These are phyloP conservation scores for Trichoderma simmonsii DNA, from an alignment of 2,329 filamentous ascomycete species.

Conservation along the genomic window DNA sequence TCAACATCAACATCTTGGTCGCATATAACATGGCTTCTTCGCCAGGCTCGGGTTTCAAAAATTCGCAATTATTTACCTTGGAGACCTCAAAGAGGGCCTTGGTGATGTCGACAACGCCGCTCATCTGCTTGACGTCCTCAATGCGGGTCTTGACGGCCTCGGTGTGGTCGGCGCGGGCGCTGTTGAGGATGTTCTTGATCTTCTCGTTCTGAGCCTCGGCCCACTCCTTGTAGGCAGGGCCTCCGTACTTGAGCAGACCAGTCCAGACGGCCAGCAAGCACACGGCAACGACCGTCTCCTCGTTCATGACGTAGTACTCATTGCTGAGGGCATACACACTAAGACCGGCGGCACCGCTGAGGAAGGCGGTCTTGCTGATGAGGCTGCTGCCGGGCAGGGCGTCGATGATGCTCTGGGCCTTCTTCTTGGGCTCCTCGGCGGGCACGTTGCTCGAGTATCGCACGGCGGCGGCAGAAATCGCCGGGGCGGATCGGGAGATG, in stretches of 20 bases:
- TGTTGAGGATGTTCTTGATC: conserved; percentile 93
- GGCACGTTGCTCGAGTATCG: conserved; percentile 76
- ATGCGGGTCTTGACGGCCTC: conserved; percentile 93
- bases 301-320: conserved; percentile 99
- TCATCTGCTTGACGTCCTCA: conserved; percentile 89
- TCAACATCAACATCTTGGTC: not conserved
- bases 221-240: conserved; percentile 90
- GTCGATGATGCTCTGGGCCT: conserved; percentile 93
- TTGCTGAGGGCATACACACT: conserved; percentile 96
- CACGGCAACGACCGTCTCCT: conserved; percentile 93
- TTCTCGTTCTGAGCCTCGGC: conserved; percentile 83
- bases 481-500: conserved; percentile 72
- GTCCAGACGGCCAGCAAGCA: conserved; percentile 91
- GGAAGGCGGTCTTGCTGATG: conserved; percentile 93
- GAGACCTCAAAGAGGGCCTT: conserved; percentile 97
- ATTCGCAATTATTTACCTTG: conserved; percentile 68
- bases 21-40: not conserved
- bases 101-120: conserved; percentile 91
- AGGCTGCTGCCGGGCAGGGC: conserved; percentile 88
- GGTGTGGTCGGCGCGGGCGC: conserved; percentile 91
- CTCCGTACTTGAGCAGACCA: conserved; percentile 88
- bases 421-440: conserved; percentile 87
- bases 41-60: not conserved
- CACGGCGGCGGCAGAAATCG: conserved; percentile 64
- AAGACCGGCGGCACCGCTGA: conserved; percentile 86